Evolutionary conservation across 495 filamentous ascomycete species (phyloP).

Genomic region (Daldinia bambusicola): DNA sequence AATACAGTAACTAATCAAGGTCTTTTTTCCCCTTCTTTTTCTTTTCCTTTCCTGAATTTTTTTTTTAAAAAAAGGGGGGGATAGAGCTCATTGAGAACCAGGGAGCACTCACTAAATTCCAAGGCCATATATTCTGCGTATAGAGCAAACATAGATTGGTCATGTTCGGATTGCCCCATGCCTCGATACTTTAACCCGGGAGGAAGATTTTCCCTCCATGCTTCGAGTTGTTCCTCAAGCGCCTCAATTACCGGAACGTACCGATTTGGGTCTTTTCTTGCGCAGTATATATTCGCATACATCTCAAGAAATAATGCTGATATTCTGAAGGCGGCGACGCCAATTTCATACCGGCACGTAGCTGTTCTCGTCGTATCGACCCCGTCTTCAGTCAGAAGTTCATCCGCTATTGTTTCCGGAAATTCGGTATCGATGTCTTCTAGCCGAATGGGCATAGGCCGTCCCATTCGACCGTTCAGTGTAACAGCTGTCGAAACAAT

Average conservation of each 20-base stretch:
- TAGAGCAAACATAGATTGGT: slow-evolving; percentile 62
- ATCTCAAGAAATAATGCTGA: slow-evolving; percentile 73
- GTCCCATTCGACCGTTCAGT: slow-evolving; percentile 76
- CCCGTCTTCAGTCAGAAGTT: slow-evolving; percentile 65
- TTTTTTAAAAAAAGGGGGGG: too few relatives aligned
- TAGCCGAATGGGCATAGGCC: slow-evolving; percentile 74
- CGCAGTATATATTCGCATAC: slow-evolving; percentile 75
- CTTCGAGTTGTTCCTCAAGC: slow-evolving; percentile 68
- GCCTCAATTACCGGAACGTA: slow-evolving; percentile 70
- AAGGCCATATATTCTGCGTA: slow-evolving; percentile 59
- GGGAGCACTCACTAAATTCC: slow-evolving; percentile 52
- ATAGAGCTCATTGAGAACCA: background rate
- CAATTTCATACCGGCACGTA: slow-evolving; percentile 72
- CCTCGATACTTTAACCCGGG: slow-evolving; percentile 56
- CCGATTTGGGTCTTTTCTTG: slow-evolving; percentile 63
- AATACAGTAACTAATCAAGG: too few relatives aligned
- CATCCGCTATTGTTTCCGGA: slow-evolving; percentile 74
- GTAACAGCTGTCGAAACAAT: slow-evolving; percentile 69
- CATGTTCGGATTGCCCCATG: slow-evolving; percentile 58
- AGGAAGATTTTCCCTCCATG: slow-evolving; percentile 67
- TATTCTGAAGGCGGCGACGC: slow-evolving; percentile 68
- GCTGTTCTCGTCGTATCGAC: slow-evolving; percentile 60
- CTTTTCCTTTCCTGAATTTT: too few relatives aligned
- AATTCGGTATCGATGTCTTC: slow-evolving; percentile 82
- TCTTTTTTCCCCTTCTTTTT: too few relatives aligned